Conservation (phyloP, 2,329 filamentous ascomycete species). For the Blumeriella jaapii region DNA sequence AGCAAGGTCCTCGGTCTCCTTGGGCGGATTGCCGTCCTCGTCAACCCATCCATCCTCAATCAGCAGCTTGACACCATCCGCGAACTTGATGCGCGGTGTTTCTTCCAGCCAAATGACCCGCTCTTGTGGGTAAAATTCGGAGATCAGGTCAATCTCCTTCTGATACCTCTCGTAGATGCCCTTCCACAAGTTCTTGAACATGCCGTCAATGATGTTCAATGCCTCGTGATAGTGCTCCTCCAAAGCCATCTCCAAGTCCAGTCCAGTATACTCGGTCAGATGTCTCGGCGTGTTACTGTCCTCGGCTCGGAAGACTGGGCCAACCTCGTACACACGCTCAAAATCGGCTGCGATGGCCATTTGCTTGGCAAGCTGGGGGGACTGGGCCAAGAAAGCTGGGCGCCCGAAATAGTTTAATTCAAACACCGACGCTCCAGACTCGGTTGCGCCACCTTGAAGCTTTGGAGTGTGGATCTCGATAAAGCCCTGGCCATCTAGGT, state of each 20-base stretch:
- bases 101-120: constrained; percentile 80
- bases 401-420: constrained; percentile 85
- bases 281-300: constrained; percentile 94
- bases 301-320: constrained; percentile 84
- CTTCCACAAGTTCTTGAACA: constrained; percentile 70
- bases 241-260: constrained; percentile 89
- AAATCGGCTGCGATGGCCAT: constrained; percentile 88
- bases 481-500: constrained; percentile 65
- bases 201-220: constrained; percentile 63
- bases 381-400: constrained; percentile 79
- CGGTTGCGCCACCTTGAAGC: constrained; percentile 78
- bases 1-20: constrained; percentile 66
- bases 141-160: constrained; percentile 66
- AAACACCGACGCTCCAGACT: constrained; percentile 87
- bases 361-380: constrained; percentile 85
- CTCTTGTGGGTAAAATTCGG: constrained; percentile 73
- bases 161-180: constrained; percentile 58
- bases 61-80: constrained; percentile 68
- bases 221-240: constrained; percentile 85
- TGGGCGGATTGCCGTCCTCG: constrained; percentile 61
- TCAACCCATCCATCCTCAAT: constrained; percentile 66
- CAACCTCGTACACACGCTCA: constrained; percentile 78
- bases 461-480: constrained; percentile 93
- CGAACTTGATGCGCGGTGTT: constrained; percentile 72
- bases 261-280: constrained; percentile 85